phyloP scores from a whole-genome alignment of 1,284 basidiomycete species.

The Tetrapyrgos nigripes region DNA sequence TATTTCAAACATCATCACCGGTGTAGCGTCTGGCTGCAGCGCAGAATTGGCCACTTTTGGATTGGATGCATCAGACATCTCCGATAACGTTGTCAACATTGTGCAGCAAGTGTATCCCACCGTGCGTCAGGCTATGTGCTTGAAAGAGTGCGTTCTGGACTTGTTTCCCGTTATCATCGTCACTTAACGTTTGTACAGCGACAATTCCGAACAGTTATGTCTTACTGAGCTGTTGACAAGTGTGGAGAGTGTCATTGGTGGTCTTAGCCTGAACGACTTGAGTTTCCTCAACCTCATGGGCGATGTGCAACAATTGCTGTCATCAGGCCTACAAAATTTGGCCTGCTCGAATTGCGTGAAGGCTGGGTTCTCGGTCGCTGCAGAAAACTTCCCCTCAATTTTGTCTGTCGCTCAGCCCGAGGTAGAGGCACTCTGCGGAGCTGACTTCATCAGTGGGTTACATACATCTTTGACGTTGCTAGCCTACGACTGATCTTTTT shows the following conservation, averaged over 20 bases:
- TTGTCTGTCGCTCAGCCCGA: conserved; percentile 24
- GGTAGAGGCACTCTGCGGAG: conserved; percentile 43
- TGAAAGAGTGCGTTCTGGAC: conserved; percentile 60
- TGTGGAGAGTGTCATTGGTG: conserved; percentile 50
- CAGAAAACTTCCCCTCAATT: conserved; percentile 35
- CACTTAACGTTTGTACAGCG: conserved; percentile 32
- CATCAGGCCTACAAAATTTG: conserved; percentile 34
- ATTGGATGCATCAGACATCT: conserved; percentile 18
- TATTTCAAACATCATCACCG: conserved; percentile 48
- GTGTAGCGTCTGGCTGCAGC: conserved; percentile 53
- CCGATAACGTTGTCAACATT: conserved; percentile 37
- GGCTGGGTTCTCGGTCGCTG: conserved; percentile 45
- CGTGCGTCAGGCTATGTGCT: conserved; percentile 54
- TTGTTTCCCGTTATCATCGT: neutral
- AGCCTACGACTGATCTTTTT: neutral
- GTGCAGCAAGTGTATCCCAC: conserved; percentile 57
- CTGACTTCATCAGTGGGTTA: conserved; percentile 49
- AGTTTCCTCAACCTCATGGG: conserved; percentile 31
- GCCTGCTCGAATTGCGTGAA: conserved; percentile 56
- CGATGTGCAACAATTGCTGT: conserved; percentile 31
- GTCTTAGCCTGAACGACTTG: conserved; percentile 34
- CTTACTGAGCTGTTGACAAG: conserved; percentile 54
- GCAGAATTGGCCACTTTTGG: conserved; percentile 49
- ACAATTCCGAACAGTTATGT: conserved; percentile 51
- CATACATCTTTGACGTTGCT: neutral